A percentile compares a stretch with the other conserved stretches of the same genome.
phyloP scores from a whole-genome alignment of 1,284 basidiomycete genomes.

The Cutaneotrichosporon arboriforme region DNA sequence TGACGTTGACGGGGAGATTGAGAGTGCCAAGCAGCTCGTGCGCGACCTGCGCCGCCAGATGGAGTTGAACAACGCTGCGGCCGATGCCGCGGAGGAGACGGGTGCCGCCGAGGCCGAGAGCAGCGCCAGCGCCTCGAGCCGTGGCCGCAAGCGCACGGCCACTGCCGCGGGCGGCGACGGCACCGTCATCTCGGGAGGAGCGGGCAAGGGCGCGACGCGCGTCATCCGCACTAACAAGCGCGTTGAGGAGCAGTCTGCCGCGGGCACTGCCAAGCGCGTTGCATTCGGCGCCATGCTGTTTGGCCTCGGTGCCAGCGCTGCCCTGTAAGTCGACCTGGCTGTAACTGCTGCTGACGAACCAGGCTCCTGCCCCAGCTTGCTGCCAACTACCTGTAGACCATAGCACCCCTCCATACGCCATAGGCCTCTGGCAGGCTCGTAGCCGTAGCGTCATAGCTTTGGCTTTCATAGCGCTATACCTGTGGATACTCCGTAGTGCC shows the following conservation, averaged over 20 bases:
- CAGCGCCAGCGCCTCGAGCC: constrained; percentile 3
- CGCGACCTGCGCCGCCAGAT: constrained; percentile 42
- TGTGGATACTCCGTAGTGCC: not conserved
- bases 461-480: not conserved
- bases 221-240: constrained; percentile 40
- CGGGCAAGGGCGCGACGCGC: constrained; percentile 23
- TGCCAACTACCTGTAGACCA: constrained; percentile 6
- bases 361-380: constrained; percentile 5
- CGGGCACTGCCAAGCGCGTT: constrained; percentile 31
- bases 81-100: constrained; percentile 40
- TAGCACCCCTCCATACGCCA: not conserved
- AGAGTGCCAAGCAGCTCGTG: constrained; percentile 44
- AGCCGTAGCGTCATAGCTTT: constrained; percentile 1
- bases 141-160: constrained; percentile 37
- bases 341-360: constrained; percentile 8
- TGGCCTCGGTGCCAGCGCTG: constrained; percentile 42
- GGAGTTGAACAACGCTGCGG: constrained; percentile 34
- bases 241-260: constrained; percentile 24
- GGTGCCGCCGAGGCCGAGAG: constrained; percentile 25
- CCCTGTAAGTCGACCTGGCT: constrained; percentile 38
- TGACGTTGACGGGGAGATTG: constrained; percentile 45
- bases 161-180: constrained; percentile 26
- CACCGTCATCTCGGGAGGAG: constrained; percentile 29
- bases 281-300: constrained; percentile 45
- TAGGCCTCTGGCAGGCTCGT: not conserved